These are phyloP conservation scores for Alectoria sarmentosa DNA, from an alignment of 495 filamentous ascomycete genomes.

Conservation along the genomic window DNA sequence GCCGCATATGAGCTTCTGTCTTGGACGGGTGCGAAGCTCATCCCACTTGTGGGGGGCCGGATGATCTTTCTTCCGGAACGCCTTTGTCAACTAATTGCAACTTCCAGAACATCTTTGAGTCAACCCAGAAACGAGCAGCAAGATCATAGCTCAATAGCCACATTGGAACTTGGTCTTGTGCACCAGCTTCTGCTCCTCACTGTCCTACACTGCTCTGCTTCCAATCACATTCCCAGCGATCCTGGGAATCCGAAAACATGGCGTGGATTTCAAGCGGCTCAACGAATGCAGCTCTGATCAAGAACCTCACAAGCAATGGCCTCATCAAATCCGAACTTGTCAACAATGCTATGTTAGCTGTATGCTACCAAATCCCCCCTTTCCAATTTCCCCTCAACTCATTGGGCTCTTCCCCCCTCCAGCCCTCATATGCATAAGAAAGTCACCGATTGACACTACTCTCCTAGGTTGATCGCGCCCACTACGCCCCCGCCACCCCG, in stretches of 20 bases:
- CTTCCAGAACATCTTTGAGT: neutral
- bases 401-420: conserved; percentile 7
- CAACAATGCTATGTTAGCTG: conserved; percentile 70
- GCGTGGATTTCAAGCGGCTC: conserved; percentile 82
- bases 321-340: conserved; percentile 67
- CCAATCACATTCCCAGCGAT: neutral
- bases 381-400: neutral
- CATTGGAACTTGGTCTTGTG: neutral
- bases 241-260: conserved; percentile 47
- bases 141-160: neutral
- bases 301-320: conserved; percentile 64
- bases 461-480: conserved; percentile 74
- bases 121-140: neutral
- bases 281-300: conserved; percentile 69
- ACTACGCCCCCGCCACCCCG: conserved; percentile 62
- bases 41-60: neutral
- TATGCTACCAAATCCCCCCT: conserved; percentile 35
- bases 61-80: neutral
- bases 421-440: neutral
- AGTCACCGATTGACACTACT: neutral
- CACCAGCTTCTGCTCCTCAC: neutral
- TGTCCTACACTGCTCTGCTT: conserved; percentile 4
- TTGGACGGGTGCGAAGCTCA: neutral
- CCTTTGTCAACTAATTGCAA: neutral
- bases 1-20: too few relatives aligned